Evolutionary conservation across 2,329 filamentous ascomycete species (phyloP), one percentile per base, ranked within the genome.

Genomic region (Dothidotthia symphoricarpi): DNA sequence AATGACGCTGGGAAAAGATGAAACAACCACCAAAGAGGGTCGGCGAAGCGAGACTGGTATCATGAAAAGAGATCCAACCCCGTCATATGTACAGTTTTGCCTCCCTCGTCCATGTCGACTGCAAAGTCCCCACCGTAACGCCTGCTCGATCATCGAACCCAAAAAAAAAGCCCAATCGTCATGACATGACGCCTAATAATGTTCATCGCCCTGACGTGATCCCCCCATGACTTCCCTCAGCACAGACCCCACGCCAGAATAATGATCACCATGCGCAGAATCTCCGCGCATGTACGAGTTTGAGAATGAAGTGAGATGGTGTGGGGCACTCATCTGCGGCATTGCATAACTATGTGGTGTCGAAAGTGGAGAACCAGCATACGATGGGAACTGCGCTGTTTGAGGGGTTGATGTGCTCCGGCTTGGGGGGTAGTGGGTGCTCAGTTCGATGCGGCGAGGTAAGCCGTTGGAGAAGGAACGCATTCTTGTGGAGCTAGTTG

Each of bases 401-500:
- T 68, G 66, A 8, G 66, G 67, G 15, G 64, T 66, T n/a, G 60
- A 57, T 4, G 51, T 33, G 33, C 49, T 60, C 6, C 64, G 63
- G 38, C 37, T 60, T 16, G 61, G 61, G 9, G 58, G 57, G 46
- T 68, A 69, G 43, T 67, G 62, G 14, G 64, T 66, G 49, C 65
- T 68, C 43, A 69, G 42, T 42, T 69, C 67, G 30, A 69, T 69
- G 28, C 67, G 61, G 14, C 67, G 51, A 9, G 66, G 67, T 19
- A 67, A 59, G 24, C 52, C 59, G 35, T 52, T 63, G 12, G 65
- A 68, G 47, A 68, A 68, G 15, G 65, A 68, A 24, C 67, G 65
- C 58, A 69, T 64, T 30, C 67, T 57, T 35, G 58, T 60, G 25
- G 59, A 55, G 39, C 59, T 64, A 3, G 60, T 52, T 5, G 64